Evolutionary conservation across 257 asterid species (phyloP).

Genomic region (Solanum chiquidenum): DNA sequence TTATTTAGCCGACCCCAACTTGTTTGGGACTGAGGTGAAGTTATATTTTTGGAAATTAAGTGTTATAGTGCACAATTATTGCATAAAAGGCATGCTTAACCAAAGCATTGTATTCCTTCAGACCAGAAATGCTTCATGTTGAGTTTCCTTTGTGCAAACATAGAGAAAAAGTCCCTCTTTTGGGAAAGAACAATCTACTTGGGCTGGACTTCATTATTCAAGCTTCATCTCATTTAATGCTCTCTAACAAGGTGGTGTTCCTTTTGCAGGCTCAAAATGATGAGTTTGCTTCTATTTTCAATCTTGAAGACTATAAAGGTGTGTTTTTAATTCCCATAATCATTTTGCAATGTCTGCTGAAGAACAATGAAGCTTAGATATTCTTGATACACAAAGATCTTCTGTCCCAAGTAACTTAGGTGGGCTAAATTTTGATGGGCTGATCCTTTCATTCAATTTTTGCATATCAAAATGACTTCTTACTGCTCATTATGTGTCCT

Average conservation of each 20-base stretch:
- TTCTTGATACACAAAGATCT: neutral
- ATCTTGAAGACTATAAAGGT: slow-evolving; percentile 97
- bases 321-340: neutral
- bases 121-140: neutral
- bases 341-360: neutral
- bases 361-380: neutral
- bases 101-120: neutral
- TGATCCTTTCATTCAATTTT: neutral
- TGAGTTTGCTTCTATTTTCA: slow-evolving; percentile 71
- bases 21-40: neutral
- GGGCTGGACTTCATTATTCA: neutral
- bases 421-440: neutral
- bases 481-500: neutral
- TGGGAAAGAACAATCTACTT: neutral
- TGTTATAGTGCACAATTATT: neutral
- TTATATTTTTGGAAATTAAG: neutral
- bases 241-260: neutral
- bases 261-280: slow-evolving; percentile 72
- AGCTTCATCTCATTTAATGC: neutral
- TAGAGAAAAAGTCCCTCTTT: neutral
- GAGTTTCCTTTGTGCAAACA: neutral
- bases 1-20: neutral
- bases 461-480: neutral
- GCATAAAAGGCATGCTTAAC: neutral
- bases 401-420: neutral